Percentiles rank a stretch among this genome's conserved stretches.
Conservation (phyloP, 176 grass and related monocot species). For the Thinopyrum elongatum region DNA sequence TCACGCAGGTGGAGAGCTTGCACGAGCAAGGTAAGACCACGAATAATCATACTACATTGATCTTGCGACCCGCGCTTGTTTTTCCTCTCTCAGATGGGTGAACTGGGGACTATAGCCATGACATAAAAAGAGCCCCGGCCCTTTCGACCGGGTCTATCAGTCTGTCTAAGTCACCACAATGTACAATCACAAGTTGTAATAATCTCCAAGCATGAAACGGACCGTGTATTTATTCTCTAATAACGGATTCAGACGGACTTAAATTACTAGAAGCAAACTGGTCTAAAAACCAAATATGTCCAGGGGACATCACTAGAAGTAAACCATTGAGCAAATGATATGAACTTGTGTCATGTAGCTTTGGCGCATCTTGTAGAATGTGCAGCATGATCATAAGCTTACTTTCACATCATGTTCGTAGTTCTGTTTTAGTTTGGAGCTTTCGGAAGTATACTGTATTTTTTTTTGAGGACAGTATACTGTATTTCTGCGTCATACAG, state of each 20-base stretch:
- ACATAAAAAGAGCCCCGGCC: not conserved
- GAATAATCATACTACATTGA: not conserved
- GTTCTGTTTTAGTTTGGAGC: not conserved
- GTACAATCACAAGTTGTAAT: not conserved
- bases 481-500: not conserved
- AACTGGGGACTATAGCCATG: not conserved
- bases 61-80: not conserved
- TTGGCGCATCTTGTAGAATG: not conserved
- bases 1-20: slow-evolving; percentile 75
- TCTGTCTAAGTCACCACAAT: no score
- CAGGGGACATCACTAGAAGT: not conserved
- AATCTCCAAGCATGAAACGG: not conserved
- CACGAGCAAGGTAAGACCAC: slow-evolving; percentile 79
- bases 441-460: not conserved
- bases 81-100: not conserved
- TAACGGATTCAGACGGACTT: not conserved
- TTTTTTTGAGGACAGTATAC: no score
- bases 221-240: not conserved
- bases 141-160: not conserved
- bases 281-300: not conserved
- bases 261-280: not conserved
- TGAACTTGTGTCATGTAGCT: not conserved
- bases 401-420: not conserved
- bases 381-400: not conserved
- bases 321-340: not conserved